Percentiles rank a stretch among this genome's conserved stretches.
phyloP scores from a whole-genome alignment of 2,329 filamentous ascomycete genomes.

The Aureobasidium namibiae region DNA sequence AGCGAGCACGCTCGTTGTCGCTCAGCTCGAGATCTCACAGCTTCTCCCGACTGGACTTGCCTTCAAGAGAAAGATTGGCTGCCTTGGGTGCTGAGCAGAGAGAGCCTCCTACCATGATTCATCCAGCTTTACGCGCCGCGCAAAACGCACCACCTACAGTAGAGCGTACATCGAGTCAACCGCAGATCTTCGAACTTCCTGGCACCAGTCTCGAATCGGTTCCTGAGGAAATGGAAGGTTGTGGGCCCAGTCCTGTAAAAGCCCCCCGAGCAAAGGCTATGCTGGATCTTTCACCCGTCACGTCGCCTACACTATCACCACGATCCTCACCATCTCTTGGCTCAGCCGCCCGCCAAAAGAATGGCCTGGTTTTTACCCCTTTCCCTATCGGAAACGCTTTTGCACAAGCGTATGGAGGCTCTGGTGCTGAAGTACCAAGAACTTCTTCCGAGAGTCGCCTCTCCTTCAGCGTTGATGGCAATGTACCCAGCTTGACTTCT shows the following conservation, averaged over 20 bases:
- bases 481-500: conserved; percentile 17
- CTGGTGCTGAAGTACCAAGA: not conserved
- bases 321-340: not conserved
- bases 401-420: conserved; percentile 3
- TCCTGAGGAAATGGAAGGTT: conserved; percentile 37
- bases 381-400: conserved; percentile 10
- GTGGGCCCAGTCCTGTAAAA: conserved; percentile 1
- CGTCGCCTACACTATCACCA: not conserved
- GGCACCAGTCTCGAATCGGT: conserved; percentile 36
- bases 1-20: not conserved
- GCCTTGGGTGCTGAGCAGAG: conserved; percentile 12
- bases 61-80: conserved; percentile 3
- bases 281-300: not conserved
- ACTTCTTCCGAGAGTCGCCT: conserved; percentile 3
- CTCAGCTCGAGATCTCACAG: not conserved
- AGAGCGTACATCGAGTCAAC: conserved; percentile 22
- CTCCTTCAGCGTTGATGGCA: conserved; percentile 12
- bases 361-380: not conserved
- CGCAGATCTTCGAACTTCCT: conserved; percentile 19
- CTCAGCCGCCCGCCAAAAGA: not conserved
- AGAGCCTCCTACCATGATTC: conserved; percentile 15
- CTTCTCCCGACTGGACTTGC: conserved; percentile 19
- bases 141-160: not conserved
- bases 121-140: conserved; percentile 13
- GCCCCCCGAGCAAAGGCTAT: not conserved